These are phyloP conservation scores for Dendrobium catenatum DNA, from an alignment of 106 monocot species.

Conservation along the genomic window DNA sequence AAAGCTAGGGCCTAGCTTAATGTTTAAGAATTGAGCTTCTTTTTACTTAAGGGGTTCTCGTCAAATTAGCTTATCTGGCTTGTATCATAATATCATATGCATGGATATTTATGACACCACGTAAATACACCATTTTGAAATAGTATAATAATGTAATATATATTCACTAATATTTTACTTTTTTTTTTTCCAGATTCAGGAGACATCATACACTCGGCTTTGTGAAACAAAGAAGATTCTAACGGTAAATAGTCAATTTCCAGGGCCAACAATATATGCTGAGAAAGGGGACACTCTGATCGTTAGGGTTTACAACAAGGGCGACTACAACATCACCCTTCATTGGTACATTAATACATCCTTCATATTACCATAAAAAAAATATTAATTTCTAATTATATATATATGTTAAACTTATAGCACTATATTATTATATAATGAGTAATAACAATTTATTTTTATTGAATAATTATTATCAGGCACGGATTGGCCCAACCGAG, in stretches of 20 bases:
- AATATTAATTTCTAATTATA: too few relatives aligned
- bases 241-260: conserved; percentile 43
- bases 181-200: conserved; percentile 20
- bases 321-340: conserved; percentile 35
- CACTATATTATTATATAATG: neutral
- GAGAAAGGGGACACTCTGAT: conserved; percentile 31
- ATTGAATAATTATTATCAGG: conserved; percentile 14
- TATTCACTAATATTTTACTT: neutral
- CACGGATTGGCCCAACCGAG: conserved; percentile 66
- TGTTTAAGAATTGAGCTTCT: too few relatives aligned
- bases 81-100: too few relatives aligned
- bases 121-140: too few relatives aligned
- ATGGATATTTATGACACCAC: too few relatives aligned
- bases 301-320: conserved; percentile 39
- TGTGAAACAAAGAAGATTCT: conserved; percentile 38
- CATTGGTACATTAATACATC: conserved; percentile 24
- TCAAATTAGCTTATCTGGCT: too few relatives aligned
- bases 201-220: conserved; percentile 27
- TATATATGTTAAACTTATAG: too few relatives aligned
- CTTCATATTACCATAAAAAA: neutral
- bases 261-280: conserved; percentile 52
- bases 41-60: too few relatives aligned
- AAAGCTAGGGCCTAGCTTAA: too few relatives aligned
- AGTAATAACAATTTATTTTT: neutral
- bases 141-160: too few relatives aligned